phyloP scores from a whole-genome alignment of 78 protist genomes.

The Dictyostelium citrinum region DNA sequence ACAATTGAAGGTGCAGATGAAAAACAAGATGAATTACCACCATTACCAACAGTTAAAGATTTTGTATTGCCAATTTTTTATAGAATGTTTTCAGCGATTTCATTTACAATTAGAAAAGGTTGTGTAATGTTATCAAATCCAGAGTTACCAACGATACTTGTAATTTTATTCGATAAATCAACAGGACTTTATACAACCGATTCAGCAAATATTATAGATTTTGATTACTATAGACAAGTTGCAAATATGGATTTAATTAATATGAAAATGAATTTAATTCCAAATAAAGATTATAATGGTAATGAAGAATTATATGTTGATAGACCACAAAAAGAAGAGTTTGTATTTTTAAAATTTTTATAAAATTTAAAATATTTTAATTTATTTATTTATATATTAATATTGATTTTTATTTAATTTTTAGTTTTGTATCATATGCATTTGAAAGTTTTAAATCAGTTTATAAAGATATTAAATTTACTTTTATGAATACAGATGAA shows the following conservation, averaged over 20 bases:
- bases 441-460: constrained; percentile 75
- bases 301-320: constrained; percentile 68
- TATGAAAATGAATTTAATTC: constrained; percentile 6
- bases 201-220: neutral
- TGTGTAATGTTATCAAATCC: constrained; percentile 76
- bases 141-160: constrained; percentile 50
- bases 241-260: constrained; percentile 22
- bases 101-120: constrained; percentile 48
- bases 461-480: constrained; percentile 65
- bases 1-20: neutral
- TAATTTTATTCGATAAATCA: constrained; percentile 37
- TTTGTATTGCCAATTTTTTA: constrained; percentile 58
- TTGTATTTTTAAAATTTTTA: no score
- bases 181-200: constrained; percentile 59
- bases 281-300: constrained; percentile 74
- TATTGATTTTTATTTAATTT: neutral
- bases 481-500: constrained; percentile 72
- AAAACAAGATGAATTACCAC: neutral
- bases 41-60: constrained; percentile 46
- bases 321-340: constrained; percentile 74
- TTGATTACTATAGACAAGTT: constrained; percentile 61
- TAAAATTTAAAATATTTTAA: no score
- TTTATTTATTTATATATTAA: neutral
- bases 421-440: constrained; percentile 75
- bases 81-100: constrained; percentile 58